phyloP scores from a whole-genome alignment of 75 land plant species.

The Sequoia sempervirens region DNA sequence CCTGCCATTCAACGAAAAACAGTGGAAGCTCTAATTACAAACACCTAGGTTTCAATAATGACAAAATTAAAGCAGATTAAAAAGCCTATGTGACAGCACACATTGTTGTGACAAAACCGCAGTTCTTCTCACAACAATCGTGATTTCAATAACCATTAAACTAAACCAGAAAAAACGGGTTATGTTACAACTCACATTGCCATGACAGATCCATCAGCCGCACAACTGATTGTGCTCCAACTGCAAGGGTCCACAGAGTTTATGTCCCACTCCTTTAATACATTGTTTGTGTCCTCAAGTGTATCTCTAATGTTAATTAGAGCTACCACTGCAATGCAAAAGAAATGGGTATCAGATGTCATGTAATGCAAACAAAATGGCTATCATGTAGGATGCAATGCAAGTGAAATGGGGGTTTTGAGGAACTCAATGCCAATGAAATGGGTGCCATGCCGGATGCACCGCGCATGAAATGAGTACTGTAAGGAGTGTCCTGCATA shows the following conservation, averaged over 20 bases:
- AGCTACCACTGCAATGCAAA: slow-evolving; percentile 21
- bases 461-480: neutral
- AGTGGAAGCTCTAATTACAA: neutral
- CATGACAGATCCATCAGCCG: slow-evolving; percentile 51
- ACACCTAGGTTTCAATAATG: neutral
- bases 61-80: neutral
- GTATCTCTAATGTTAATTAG: slow-evolving; percentile 55
- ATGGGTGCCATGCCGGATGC: neutral
- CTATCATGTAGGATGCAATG: neutral
- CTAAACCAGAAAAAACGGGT: neutral
- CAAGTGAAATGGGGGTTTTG: neutral
- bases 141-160: neutral
- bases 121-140: neutral
- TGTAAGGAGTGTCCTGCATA: neutral
- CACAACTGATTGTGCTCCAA: slow-evolving; percentile 78
- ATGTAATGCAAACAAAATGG: neutral
- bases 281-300: slow-evolving; percentile 70
- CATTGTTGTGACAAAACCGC: neutral
- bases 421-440: neutral
- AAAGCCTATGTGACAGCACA: neutral
- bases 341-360: neutral
- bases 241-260: slow-evolving; percentile 85
- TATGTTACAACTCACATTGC: slow-evolving; percentile 51
- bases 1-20: slow-evolving; percentile 34
- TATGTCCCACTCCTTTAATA: slow-evolving; percentile 80